Percentiles rank a stretch among this genome's conserved stretches.
These are phyloP conservation scores for Clathrus columnatus DNA, from an alignment of 768 basidiomycete genomes.

Conservation along the genomic window DNA sequence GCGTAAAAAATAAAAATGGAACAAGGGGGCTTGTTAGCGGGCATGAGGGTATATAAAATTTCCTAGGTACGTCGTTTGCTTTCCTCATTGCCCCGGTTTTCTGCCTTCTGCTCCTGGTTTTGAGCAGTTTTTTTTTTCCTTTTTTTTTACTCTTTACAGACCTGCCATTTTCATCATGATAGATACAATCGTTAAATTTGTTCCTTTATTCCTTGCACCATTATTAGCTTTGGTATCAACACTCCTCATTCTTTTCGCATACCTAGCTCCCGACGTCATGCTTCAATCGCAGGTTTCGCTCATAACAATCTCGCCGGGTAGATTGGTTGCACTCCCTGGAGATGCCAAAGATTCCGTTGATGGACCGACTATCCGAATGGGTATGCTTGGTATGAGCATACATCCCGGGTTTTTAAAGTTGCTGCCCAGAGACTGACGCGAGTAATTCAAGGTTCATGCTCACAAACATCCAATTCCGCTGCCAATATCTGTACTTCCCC, in stretches of 20 bases:
- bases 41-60: not conserved
- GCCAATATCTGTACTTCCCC: slow-evolving; percentile 47
- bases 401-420: not conserved
- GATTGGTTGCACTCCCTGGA: slow-evolving; percentile 32
- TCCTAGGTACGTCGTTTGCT: not conserved
- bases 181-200: slow-evolving; percentile 56
- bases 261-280: slow-evolving; percentile 54
- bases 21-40: not conserved
- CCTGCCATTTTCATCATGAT: slow-evolving; percentile 42
- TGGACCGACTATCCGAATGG: slow-evolving; percentile 62
- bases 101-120: not conserved
- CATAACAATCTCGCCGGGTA: slow-evolving; percentile 46
- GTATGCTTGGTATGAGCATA: slow-evolving; percentile 45
- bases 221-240: slow-evolving; percentile 56
- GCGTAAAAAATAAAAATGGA: not conserved
- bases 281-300: slow-evolving; percentile 57
- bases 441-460: slow-evolving; percentile 52
- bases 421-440: not conserved
- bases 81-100: not conserved
- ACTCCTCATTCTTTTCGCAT: slow-evolving; percentile 57
- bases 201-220: slow-evolving; percentile 60
- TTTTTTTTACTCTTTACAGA: not conserved
- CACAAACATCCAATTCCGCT: slow-evolving; percentile 40
- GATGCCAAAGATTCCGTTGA: slow-evolving; percentile 33
- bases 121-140: not conserved